Base-by-base conservation (phyloP, 768 basidiomycete species). In the Suillus discolor region DNA sequence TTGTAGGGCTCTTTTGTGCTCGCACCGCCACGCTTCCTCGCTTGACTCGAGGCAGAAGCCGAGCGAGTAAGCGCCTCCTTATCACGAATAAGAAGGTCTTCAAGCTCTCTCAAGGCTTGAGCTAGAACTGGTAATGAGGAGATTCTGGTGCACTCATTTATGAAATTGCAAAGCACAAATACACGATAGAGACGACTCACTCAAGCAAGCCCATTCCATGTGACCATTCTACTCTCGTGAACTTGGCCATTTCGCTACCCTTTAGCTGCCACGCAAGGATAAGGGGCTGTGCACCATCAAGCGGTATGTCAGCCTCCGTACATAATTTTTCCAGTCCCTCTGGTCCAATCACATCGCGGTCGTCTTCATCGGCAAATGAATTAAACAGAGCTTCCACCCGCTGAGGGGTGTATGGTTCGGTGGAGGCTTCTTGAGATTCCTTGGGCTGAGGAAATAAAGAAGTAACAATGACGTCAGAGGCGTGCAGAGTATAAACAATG, bases 261-360 rank as follows among this genome's bases (percentile, higher is more conserved):
- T 84, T 80, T 64, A 91, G 75, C 70, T 90, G 89, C 93, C 93
- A 94, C 28, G 91, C 85, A 16, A 94, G 79, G 20, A 94, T 80
- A 62, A 94, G 80, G 23, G 92, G 90, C 67, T 86, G 77, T 7
- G 89, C 81, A 38, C 92, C 90, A 23, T 94, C 92, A 75, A 95
- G 78, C 0, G 90, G 81, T 55, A 94, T 84, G n/a, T 84, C 79
- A 15, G 88, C 85, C 67, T 93, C 90, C 31, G 68, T 81, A 77
- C 90, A 95, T 36, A 96, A 77, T 62, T 77, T 80, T 75, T 89
- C 87, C 67, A 94, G 87, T 2, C 92, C 91, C 65, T 88, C 91
- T 1, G 90, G 84, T 1, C 87, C 89, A 70, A 95, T 93, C 53
- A 84, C 79, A 42, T 74, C 70, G 15, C 72, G 66, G 55, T 78